phyloP scores from a whole-genome alignment of 2,329 filamentous ascomycete species.

The Neonectria punicea region DNA sequence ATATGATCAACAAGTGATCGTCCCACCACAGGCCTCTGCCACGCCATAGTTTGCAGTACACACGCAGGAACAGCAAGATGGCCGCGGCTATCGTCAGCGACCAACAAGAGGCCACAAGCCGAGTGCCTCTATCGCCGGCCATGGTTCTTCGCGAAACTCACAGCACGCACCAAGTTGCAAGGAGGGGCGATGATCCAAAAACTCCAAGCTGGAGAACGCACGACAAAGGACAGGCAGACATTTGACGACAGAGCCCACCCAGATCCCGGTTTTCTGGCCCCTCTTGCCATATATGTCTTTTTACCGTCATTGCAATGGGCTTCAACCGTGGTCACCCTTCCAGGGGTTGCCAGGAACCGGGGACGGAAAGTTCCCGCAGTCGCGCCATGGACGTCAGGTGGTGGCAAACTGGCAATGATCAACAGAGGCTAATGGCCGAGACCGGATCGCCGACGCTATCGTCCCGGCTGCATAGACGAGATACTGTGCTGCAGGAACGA shows the following conservation, averaged over 20 bases:
- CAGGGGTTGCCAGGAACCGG: not conserved
- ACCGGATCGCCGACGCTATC: too few species aligned
- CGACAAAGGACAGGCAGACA: not conserved
- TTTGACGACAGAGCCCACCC: not conserved
- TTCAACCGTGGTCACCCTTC: not conserved
- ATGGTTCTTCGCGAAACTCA: slow-evolving; percentile 17
- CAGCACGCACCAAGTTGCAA: not conserved
- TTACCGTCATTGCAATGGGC: not conserved
- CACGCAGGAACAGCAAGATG: slow-evolving; percentile 44
- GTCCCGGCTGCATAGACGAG: too few species aligned
- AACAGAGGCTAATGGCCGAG: too few species aligned
- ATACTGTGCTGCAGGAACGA: too few species aligned
- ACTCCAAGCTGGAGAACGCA: not conserved
- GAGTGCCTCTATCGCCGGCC: slow-evolving; percentile 42
- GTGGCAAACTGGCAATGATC: too few species aligned
- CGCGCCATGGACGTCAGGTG: too few species aligned
- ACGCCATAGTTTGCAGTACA: slow-evolving; percentile 52
- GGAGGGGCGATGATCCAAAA: slow-evolving; percentile 11
- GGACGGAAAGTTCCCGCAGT: not conserved
- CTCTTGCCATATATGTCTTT: not conserved
- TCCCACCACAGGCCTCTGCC: slow-evolving; percentile 51
- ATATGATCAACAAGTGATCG: slow-evolving; percentile 48
- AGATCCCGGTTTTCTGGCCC: not conserved
- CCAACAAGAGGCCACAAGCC: slow-evolving; percentile 47
- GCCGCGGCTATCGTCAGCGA: slow-evolving; percentile 38